Evolutionary conservation across 2,329 filamentous ascomycete species (phyloP).

Genomic region (Colletotrichum nymphaeae): DNA sequence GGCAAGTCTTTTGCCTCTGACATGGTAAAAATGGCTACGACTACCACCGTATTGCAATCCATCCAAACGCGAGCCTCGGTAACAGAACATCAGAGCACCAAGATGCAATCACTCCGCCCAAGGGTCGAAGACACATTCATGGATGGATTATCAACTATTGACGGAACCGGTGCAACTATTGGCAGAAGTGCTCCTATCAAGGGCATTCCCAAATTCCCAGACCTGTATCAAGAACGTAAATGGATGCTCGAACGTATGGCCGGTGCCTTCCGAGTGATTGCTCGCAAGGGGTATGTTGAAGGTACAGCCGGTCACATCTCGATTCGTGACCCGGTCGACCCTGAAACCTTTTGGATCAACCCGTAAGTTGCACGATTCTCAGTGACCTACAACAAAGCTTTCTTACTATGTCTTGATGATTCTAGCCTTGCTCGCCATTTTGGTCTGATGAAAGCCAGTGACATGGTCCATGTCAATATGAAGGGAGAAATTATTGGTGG

Average conservation of each 20-base stretch:
- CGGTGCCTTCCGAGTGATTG: not conserved
- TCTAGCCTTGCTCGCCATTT: not conserved
- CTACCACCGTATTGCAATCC: not conserved
- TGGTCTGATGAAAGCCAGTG: not conserved
- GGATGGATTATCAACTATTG: not conserved
- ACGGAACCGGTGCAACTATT: not conserved
- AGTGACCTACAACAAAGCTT: not conserved
- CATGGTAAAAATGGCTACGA: not conserved
- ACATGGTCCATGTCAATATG: not conserved
- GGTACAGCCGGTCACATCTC: not conserved
- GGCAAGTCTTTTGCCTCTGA: no score
- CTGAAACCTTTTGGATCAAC: not conserved
- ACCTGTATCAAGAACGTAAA: not conserved
- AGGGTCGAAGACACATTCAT: not conserved
- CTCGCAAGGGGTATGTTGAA: not conserved
- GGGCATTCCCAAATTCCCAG: not conserved
- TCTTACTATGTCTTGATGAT: not conserved
- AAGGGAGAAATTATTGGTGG: not conserved
- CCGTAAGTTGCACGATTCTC: not conserved
- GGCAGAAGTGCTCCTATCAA: not conserved
- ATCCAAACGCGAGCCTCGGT: not conserved
- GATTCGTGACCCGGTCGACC: not conserved
- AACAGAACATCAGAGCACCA: fast-evolving
- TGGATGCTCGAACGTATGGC: not conserved
- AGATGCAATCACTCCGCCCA: not conserved